Base-by-base conservation (phyloP, 2,329 filamentous ascomycete species). In the Fusarium chlamydosporum region DNA sequence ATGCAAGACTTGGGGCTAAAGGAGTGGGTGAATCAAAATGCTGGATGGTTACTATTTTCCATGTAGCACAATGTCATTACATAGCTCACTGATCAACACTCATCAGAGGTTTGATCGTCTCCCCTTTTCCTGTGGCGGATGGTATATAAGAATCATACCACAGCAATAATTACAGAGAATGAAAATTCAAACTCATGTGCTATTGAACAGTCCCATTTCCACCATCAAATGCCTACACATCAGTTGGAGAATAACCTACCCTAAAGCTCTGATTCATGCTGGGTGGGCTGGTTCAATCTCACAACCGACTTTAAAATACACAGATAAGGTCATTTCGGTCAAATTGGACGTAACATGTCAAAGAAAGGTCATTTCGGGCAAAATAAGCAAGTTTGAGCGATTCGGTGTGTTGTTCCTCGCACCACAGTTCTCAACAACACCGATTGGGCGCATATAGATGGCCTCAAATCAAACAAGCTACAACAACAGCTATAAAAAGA, bases 391-490 rank as follows among this genome's bases (percentile, higher is more conserved):
- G 13, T 48, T 38, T 48, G 29, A 18, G 37, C n/a, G 31, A 62
- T 18, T 26, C 10, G 26, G n/a, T 65, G 61, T 43, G 47, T 55
- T 54, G 62, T 53, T 42, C 31, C 40, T 40, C 40, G 47, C 40
- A 41, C 46, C 53, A 51, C 34, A 51, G n/a, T 20, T 51, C 47
- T 40, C n/a, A 29, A 18, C 16, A 38, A 38, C 38, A 38, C 23
- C n/a, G 53, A 60, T 29, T 46, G 40, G 60, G 43, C 53, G 59
- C 46, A 38, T 46, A 53, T 51, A 64, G 67, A 67, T 67, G 57
- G 67, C 67, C 67, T 69, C 46, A 62, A 65, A 56, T 20, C 54
- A 45, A 42, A 33, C 42, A 23, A 40, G 37, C 35, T 61, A 37
- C 41, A 31, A 27, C 33, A 45, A 45, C 33, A 45, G 38, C 27